A percentile compares a stretch with the other conserved stretches of the same genome.
Conservation (phyloP, 164 flowering plant species). For the Annona cherimola region DNA sequence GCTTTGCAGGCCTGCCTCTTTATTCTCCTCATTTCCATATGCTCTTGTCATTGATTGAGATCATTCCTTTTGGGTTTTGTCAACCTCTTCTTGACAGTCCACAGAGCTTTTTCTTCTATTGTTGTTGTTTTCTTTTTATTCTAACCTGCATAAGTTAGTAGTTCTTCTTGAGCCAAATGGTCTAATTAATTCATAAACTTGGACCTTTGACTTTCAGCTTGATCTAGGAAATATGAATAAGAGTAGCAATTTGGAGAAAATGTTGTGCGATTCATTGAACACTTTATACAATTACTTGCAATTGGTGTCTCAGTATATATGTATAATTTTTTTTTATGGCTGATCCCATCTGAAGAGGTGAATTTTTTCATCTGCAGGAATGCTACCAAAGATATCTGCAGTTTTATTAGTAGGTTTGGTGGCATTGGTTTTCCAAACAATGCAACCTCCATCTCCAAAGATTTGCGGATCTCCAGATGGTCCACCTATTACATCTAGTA, state of each 20-base stretch:
- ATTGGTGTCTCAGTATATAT: neutral
- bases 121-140: neutral
- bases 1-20: constrained; percentile 26
- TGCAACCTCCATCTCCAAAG: constrained; percentile 52
- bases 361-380: constrained; percentile 26
- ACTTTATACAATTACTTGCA: no score
- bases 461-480: constrained; percentile 56
- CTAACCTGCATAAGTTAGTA: no score
- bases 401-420: constrained; percentile 34
- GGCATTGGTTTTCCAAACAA: constrained; percentile 51
- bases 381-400: constrained; percentile 22
- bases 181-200: no score
- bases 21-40: neutral
- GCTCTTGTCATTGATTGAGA: neutral
- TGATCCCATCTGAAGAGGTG: neutral
- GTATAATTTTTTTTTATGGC: no score
- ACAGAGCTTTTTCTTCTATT: neutral
- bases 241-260: no score
- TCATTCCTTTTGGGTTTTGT: neutral
- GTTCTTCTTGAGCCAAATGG: neutral
- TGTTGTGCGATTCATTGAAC: neutral
- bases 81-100: neutral
- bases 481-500: constrained; percentile 52
- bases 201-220: no score
- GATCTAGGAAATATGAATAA: no score